Evolutionary conservation across 2,329 filamentous ascomycete genomes (phyloP).

Genomic region (Capronia epimyces): DNA sequence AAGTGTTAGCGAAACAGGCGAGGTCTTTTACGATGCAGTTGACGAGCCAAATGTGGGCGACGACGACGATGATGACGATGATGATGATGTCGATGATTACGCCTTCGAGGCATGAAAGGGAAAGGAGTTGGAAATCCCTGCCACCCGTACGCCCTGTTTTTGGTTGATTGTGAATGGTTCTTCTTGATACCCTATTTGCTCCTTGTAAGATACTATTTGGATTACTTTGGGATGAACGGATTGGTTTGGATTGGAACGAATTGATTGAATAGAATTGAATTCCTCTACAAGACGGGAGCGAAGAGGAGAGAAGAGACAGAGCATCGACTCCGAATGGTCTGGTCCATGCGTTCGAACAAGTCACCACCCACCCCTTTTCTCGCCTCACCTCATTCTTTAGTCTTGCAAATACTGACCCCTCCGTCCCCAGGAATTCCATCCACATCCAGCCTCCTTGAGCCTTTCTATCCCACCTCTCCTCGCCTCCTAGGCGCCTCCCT

Average conservation of each 20-base stretch:
- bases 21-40: neutral
- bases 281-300: neutral
- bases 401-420: neutral
- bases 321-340: neutral
- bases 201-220: neutral
- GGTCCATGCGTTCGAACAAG: neutral
- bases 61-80: slow-evolving; percentile 12
- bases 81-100: slow-evolving; percentile 2
- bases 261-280: slow-evolving; percentile 1
- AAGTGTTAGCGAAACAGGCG: neutral
- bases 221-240: slow-evolving; percentile 4
- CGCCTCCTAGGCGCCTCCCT: slow-evolving; percentile 1
- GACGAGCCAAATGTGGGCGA: neutral
- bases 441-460: neutral
- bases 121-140: neutral
- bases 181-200: neutral
- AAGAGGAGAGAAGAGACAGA: neutral
- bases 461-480: slow-evolving; percentile 5
- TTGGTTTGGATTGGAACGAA: slow-evolving; percentile 2
- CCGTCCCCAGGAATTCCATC: slow-evolving; percentile 1
- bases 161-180: neutral
- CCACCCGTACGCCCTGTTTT: too few relatives aligned
- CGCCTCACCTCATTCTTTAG: neutral
- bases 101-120: neutral
- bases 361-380: slow-evolving; percentile 1